Conservation (phyloP, 805 yeast genomes). For the Yarrowia osloensis region DNA sequence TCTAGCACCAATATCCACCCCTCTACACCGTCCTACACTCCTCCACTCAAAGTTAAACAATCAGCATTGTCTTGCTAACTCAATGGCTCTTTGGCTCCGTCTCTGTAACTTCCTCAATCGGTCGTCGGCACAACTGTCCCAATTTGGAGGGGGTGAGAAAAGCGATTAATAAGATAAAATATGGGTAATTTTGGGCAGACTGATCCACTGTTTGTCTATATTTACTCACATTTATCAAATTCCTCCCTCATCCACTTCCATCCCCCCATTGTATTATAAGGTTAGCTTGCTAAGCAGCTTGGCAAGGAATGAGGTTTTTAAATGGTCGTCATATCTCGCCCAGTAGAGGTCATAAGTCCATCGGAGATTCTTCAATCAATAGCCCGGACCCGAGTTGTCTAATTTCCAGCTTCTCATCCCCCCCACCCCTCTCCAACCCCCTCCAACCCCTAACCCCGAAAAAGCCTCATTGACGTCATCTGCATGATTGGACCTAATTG, state of each 20-base stretch:
- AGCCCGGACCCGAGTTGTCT: neutral
- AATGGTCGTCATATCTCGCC: neutral
- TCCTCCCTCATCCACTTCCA: neutral
- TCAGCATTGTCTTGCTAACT: conserved; percentile 25
- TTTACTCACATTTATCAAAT: neutral
- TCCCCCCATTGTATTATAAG: neutral
- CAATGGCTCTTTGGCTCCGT: neutral
- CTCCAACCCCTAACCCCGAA: neutral
- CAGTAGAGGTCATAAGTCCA: too few relatives aligned
- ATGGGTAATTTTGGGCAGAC: too few relatives aligned
- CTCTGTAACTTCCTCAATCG: neutral
- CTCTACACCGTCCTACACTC: neutral
- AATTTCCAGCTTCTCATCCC: neutral
- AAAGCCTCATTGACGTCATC: conserved; percentile 23
- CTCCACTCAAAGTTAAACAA: conserved; percentile 21
- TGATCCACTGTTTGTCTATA: neutral
- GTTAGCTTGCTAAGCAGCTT: conserved; percentile 3
- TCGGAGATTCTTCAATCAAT: neutral
- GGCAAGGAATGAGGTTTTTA: neutral
- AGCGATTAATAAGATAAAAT: too few relatives aligned
- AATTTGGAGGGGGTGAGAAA: neutral
- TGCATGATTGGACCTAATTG: conserved; percentile 1
- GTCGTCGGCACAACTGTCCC: neutral
- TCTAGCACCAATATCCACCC: neutral
- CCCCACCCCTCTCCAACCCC: too few relatives aligned